Conservation (phyloP, 225 moss, liverwort and hornwort species). For the Pleurozium schreberi region DNA sequence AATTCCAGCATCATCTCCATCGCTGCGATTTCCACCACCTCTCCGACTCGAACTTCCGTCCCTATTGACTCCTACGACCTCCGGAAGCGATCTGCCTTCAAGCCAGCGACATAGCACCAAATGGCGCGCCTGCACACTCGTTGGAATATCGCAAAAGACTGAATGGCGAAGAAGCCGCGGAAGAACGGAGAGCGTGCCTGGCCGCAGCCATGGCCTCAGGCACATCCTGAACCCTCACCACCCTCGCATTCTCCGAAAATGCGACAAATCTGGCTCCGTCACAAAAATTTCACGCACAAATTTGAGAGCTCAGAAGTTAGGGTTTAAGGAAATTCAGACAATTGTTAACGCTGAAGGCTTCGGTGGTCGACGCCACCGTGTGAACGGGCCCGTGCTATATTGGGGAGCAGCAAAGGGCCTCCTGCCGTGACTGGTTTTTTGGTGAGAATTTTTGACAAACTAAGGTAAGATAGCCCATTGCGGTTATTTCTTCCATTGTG, state of each 20-base stretch:
- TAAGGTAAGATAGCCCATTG: too few species aligned
- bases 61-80: not conserved
- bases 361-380: not conserved
- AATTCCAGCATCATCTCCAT: not conserved
- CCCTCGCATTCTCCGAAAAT: constrained; percentile 4
- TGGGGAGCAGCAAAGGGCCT: too few species aligned
- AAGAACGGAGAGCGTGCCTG: not conserved
- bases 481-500: too few species aligned
- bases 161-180: not conserved
- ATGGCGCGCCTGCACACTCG: not conserved
- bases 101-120: not conserved
- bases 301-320: not conserved
- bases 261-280: not conserved
- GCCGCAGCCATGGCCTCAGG: constrained; percentile 32
- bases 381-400: not conserved
- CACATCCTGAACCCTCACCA: constrained; percentile 18
- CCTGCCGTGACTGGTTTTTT: too few species aligned
- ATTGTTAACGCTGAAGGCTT: too few species aligned
- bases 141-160: not conserved
- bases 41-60: not conserved
- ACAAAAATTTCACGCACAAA: too few species aligned
- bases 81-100: not conserved
- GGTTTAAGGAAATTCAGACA: not conserved
- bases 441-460: too few species aligned
- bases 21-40: not conserved